Conservation (phyloP, 176 grass and related monocot species). For the Calamus simplicifolius region DNA sequence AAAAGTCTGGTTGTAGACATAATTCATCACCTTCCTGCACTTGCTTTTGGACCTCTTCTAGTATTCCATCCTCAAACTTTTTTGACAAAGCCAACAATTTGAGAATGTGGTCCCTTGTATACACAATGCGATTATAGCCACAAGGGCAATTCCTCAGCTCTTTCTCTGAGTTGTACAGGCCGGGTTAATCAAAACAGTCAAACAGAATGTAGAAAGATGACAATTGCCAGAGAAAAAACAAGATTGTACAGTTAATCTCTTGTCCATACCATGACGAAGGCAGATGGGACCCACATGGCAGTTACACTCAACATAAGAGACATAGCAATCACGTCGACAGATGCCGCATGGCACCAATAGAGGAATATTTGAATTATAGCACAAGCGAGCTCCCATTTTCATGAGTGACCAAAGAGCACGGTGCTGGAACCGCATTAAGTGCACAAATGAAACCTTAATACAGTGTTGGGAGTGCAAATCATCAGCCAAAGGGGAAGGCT, state of each 20-base stretch:
- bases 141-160: slow-evolving; percentile 72
- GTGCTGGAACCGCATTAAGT: slow-evolving; percentile 60
- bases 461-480: slow-evolving; percentile 40
- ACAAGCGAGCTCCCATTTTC: slow-evolving; percentile 56
- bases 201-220: background rate
- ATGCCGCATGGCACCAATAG: slow-evolving; percentile 54
- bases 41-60: slow-evolving; percentile 49
- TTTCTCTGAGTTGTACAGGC: slow-evolving; percentile 41
- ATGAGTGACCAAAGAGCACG: slow-evolving; percentile 33
- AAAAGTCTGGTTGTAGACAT: slow-evolving; percentile 15
- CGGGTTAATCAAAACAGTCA: background rate
- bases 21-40: slow-evolving; percentile 24
- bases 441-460: slow-evolving; percentile 66
- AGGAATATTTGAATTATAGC: slow-evolving; percentile 31
- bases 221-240: background rate
- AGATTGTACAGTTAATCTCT: background rate
- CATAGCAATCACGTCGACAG: slow-evolving; percentile 77
- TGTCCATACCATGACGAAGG: slow-evolving; percentile 75
- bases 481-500: slow-evolving; percentile 20
- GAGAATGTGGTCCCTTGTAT: slow-evolving; percentile 55
- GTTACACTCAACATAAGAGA: slow-evolving; percentile 59
- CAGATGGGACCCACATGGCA: slow-evolving; percentile 76
- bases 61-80: slow-evolving; percentile 41
- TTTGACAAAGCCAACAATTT: slow-evolving; percentile 60
- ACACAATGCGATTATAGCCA: slow-evolving; percentile 39